phyloP scores from a whole-genome alignment of 495 filamentous ascomycete species.

The Melanomma pulvis-pyrius region DNA sequence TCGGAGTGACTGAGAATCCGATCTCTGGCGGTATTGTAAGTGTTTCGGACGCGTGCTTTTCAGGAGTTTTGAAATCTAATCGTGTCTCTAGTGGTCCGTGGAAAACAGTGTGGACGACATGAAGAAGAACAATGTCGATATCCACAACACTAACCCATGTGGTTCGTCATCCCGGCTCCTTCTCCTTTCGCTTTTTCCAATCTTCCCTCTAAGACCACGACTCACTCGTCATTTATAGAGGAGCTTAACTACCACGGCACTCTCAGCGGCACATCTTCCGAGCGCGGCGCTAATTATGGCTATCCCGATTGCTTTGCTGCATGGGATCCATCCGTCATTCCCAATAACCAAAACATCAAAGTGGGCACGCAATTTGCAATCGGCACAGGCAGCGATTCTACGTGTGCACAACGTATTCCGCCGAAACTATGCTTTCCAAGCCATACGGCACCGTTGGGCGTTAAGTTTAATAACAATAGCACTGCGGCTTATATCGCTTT shows the following conservation, averaged over 20 bases:
- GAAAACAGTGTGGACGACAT: slow-evolving; percentile 71
- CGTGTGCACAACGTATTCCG: slow-evolving; percentile 31
- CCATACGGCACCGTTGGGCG: slow-evolving; percentile 42
- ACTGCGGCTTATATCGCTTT: slow-evolving; percentile 46
- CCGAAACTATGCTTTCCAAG: slow-evolving; percentile 39
- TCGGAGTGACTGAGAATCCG: slow-evolving; percentile 63
- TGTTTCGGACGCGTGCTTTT: not conserved
- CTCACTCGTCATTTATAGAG: slow-evolving; percentile 37
- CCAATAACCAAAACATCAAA: slow-evolving; percentile 47
- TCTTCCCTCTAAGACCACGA: not conserved
- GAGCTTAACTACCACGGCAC: slow-evolving; percentile 70
- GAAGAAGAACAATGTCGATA: slow-evolving; percentile 55
- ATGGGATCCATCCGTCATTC: slow-evolving; percentile 57
- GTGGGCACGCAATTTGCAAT: slow-evolving; percentile 54
- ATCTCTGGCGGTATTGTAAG: slow-evolving; percentile 57
- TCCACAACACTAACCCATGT: slow-evolving; percentile 68
- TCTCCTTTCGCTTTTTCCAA: not conserved
- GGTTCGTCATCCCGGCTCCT: slow-evolving; percentile 34
- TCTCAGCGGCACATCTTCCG: slow-evolving; percentile 51
- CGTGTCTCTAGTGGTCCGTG: slow-evolving; percentile 45
- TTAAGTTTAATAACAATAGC: slow-evolving; percentile 38
- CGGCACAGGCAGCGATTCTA: slow-evolving; percentile 37
- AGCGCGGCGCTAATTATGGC: slow-evolving; percentile 59
- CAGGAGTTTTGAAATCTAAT: not conserved
- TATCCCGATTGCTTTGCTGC: slow-evolving; percentile 68